Evolutionary conservation across 2,329 filamentous ascomycete species (phyloP).

Genomic region (Pezizomycotina sp.): DNA sequence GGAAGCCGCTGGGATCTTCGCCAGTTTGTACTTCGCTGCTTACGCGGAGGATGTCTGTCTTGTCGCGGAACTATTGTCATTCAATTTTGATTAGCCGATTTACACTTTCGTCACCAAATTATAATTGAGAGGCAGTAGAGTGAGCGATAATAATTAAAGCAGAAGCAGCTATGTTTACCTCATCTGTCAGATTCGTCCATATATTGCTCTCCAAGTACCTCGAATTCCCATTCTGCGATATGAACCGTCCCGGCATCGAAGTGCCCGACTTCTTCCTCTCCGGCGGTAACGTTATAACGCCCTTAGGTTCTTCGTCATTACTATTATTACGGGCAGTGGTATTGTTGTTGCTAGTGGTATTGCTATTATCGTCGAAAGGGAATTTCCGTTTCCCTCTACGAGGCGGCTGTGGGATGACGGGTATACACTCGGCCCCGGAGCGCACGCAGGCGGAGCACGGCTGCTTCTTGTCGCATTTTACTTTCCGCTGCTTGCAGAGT

Average conservation of each 20-base stretch:
- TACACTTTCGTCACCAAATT: too few relatives aligned
- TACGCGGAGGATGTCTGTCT: conserved; percentile 11
- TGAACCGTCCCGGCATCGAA: too few relatives aligned
- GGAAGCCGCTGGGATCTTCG: conserved; percentile 2
- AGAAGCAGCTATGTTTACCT: conserved; percentile 5
- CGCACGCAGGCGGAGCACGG: conserved; percentile 55
- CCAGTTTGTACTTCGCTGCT: conserved; percentile 5
- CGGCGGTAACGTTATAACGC: too few relatives aligned
- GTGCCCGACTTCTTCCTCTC: too few relatives aligned
- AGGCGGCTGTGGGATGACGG: conserved; percentile 41
- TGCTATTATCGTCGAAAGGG: too few relatives aligned
- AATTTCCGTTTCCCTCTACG: too few relatives aligned
- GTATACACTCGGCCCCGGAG: conserved; percentile 44
- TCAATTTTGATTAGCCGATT: conserved; percentile 25
- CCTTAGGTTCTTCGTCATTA: too few relatives aligned
- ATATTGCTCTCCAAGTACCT: neutral
- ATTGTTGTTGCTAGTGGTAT: too few relatives aligned
- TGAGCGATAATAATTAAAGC: conserved; percentile 6
- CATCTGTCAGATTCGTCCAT: neutral
- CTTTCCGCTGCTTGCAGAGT: conserved; percentile 58
- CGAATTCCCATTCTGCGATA: too few relatives aligned
- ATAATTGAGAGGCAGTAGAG: too few relatives aligned
- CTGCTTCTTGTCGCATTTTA: conserved; percentile 56
- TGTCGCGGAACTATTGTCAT: conserved; percentile 21
- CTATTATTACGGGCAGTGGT: too few relatives aligned